phyloP scores from a whole-genome alignment of 805 yeast genomes.

The Pichia nakasei region DNA sequence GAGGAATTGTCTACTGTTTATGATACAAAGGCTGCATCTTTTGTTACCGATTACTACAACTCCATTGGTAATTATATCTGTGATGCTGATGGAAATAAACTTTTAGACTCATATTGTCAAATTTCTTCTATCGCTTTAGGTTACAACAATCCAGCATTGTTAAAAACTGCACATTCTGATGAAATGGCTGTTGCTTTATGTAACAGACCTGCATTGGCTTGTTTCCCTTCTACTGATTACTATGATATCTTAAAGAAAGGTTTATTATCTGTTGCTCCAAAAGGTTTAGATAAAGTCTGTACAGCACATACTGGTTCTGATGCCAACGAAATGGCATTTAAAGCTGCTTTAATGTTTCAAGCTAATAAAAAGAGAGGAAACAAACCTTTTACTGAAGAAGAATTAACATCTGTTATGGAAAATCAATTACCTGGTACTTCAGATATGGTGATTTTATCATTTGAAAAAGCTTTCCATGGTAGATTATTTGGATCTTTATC shows the following conservation, averaged over 20 bases:
- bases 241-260: conserved; percentile 36
- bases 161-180: conserved; percentile 47
- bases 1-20: conserved; percentile 38
- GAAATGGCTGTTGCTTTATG: conserved; percentile 58
- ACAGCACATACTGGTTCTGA: conserved; percentile 61
- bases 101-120: conserved; percentile 62
- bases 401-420: conserved; percentile 39
- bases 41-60: conserved; percentile 55
- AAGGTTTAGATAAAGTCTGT: conserved; percentile 52
- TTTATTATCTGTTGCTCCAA: conserved; percentile 55
- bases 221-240: conserved; percentile 53
- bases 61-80: conserved; percentile 57
- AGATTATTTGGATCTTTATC: conserved; percentile 48
- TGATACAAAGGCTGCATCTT: conserved; percentile 56
- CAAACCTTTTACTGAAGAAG: conserved; percentile 36
- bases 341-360: conserved; percentile 62
- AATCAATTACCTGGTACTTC: conserved; percentile 45
- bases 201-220: conserved; percentile 62
- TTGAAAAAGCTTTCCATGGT: conserved; percentile 49
- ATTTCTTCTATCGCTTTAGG: conserved; percentile 65
- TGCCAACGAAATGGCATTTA: conserved; percentile 64
- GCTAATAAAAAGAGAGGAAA: conserved; percentile 41
- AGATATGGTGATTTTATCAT: conserved; percentile 44
- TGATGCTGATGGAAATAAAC: conserved; percentile 57
- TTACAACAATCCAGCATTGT: conserved; percentile 58